Base-by-base conservation (phyloP, 202 grass and related monocot species). In the Setaria viridis region DNA sequence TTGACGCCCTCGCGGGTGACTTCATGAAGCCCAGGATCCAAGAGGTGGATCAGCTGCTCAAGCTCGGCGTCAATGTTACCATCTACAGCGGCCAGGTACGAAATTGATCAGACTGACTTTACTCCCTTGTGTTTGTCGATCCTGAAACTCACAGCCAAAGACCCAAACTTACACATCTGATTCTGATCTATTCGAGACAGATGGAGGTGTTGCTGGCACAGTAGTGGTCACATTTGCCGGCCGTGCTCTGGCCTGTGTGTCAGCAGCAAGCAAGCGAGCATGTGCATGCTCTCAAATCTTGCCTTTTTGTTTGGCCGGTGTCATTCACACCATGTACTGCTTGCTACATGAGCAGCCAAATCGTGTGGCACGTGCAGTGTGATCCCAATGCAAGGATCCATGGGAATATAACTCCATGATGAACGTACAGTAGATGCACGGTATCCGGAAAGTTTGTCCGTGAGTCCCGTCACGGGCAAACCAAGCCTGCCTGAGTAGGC, bases 21-120 rank as follows among this genome's bases (percentile, higher is more conserved):
- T 99, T 99, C 90, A 95, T 95, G 96, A 99, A 86, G 70, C 93
- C 96, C 43, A 94, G 93, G 64, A 95, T 99, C 14, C 29, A 78
- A 5, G 93, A 99, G 96, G 95, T 99, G 13, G 93, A 96, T 33
- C 73, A 94, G 67, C 93, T 99, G 12, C 88, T 99, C 13, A 88
- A 86, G 12, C 79, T 94, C 33, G 91, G 93, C 46, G 80, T 96
- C 39, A 82, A 92, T 60, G 90, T 99, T 21, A 94, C 93, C 45
- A 77, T 99, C 63, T 99, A 99, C 82, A 96, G 86, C 63, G 96
- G 93, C 51, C 96, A 96, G 85, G 96, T 50, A 62, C 62, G 16
- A 4, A 11, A 14, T 11, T 1, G 14, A 72, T 13, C 59, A 13
- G 10, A 72, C 45, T 30, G 11, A 14, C 48, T 49, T 0, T 41